phyloP scores from a whole-genome alignment of 2,329 filamentous ascomycete genomes.

The Apiospora hydei region DNA sequence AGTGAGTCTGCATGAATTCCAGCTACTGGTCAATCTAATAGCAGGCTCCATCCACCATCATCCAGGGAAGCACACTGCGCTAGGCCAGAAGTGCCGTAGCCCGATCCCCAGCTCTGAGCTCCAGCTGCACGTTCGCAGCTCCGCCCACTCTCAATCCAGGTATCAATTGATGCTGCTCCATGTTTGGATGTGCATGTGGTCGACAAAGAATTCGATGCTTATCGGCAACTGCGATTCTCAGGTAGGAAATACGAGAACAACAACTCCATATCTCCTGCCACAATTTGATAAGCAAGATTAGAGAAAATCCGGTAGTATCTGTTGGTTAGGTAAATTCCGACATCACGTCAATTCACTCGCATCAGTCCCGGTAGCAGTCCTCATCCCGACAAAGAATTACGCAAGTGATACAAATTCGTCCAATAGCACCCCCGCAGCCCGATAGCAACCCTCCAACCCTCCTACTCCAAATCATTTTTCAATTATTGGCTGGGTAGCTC shows the following conservation, averaged over 20 bases:
- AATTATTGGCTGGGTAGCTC: slow-evolving; percentile 5
- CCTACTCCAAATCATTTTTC: slow-evolving; percentile 19
- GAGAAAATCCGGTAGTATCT: not conserved
- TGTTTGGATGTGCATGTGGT: slow-evolving; percentile 18
- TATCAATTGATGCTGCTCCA: not conserved
- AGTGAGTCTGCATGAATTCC: not conserved
- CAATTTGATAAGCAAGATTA: not conserved
- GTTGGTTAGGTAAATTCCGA: not conserved
- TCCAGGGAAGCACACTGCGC: not conserved
- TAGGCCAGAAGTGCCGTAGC: slow-evolving; percentile 4
- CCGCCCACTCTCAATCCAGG: slow-evolving; percentile 2
- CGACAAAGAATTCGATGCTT: slow-evolving; percentile 17
- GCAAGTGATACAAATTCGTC: slow-evolving; percentile 15
- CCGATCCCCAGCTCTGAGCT: slow-evolving; percentile 13
- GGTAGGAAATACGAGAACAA: not conserved
- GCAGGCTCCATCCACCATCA: slow-evolving; percentile 2
- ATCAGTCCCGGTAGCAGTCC: not conserved
- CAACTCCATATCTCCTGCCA: not conserved
- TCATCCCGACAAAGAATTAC: slow-evolving; percentile 11
- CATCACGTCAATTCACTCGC: not conserved
- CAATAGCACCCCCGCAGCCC: slow-evolving; percentile 1
- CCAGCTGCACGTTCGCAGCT: slow-evolving; percentile 17
- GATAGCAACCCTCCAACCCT: slow-evolving; percentile 16
- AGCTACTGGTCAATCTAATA: slow-evolving; percentile 7
- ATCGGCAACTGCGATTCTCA: not conserved